A percentile compares a stretch with the other conserved stretches of the same genome.
These are phyloP conservation scores for Cutaneotrichosporon spelunceum DNA, from an alignment of 1,284 basidiomycete species.

Conservation along the genomic window DNA sequence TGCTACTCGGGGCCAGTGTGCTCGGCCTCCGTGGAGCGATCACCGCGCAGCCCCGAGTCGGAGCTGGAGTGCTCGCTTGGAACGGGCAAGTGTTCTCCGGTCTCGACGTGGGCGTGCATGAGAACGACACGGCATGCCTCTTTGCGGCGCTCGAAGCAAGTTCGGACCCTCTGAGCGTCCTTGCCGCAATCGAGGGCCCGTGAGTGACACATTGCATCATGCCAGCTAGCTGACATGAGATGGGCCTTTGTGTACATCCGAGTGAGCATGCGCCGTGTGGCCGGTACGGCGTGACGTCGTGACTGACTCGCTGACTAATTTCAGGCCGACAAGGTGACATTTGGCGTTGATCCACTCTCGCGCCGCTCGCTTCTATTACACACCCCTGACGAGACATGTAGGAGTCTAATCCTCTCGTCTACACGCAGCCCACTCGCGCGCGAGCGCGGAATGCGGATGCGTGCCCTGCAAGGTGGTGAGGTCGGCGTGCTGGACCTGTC, in stretches of 20 bases:
- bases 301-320: background rate
- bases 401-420: slow-evolving; percentile 32
- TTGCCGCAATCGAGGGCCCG: slow-evolving; percentile 78
- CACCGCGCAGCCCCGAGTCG: slow-evolving; percentile 69
- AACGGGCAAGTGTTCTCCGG: slow-evolving; percentile 89
- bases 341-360: slow-evolving; percentile 84
- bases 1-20: slow-evolving; percentile 69
- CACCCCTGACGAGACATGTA: background rate
- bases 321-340: slow-evolving; percentile 58
- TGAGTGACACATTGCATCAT: slow-evolving; percentile 54
- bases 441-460: slow-evolving; percentile 26
- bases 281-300: too few species aligned
- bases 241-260: slow-evolving; percentile 58
- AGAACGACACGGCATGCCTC: slow-evolving; percentile 76
- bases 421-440: slow-evolving; percentile 26
- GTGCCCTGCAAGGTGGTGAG: slow-evolving; percentile 39
- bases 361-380: slow-evolving; percentile 76
- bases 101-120: slow-evolving; percentile 60
- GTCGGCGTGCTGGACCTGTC: slow-evolving; percentile 29
- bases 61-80: slow-evolving; percentile 70
- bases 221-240: slow-evolving; percentile 1
- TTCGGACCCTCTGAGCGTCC: slow-evolving; percentile 55
- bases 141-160: slow-evolving; percentile 59
- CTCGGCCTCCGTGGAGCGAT: slow-evolving; percentile 67
- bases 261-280: slow-evolving; percentile 52